Evolutionary conservation across 371 early-diverging fungal species (phyloP).

Genomic region (Mortierella sp.): DNA sequence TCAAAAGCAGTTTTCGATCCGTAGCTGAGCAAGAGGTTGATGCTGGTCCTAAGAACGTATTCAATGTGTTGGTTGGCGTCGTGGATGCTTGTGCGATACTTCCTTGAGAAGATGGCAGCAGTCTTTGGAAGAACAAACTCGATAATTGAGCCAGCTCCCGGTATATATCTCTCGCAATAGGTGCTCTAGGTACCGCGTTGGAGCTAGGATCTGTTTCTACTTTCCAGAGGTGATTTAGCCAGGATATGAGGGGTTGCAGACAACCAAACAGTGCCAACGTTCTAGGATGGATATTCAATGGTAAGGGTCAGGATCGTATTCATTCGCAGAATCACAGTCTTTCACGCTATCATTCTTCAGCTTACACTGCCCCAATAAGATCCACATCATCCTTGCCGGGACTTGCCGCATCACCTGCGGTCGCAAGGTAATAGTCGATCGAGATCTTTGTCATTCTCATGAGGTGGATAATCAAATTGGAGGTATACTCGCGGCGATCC

Average conservation of each 20-base stretch:
- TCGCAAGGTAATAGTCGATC: slow-evolving; percentile 29
- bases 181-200: slow-evolving; percentile 9
- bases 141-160: slow-evolving; percentile 37
- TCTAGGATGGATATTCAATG: slow-evolving; percentile 12
- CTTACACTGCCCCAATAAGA: slow-evolving; percentile 46
- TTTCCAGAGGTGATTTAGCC: slow-evolving; percentile 47
- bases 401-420: slow-evolving; percentile 21
- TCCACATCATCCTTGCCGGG: slow-evolving; percentile 39
- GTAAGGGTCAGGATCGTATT: neutral
- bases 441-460: slow-evolving; percentile 43
- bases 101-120: slow-evolving; percentile 24
- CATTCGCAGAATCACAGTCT: neutral
- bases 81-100: slow-evolving; percentile 10
- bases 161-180: slow-evolving; percentile 47
- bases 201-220: slow-evolving; percentile 21
- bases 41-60: slow-evolving; percentile 43
- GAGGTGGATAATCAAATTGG: slow-evolving; percentile 33
- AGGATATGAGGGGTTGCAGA: slow-evolving; percentile 36
- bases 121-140: slow-evolving; percentile 18
- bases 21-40: slow-evolving; percentile 31
- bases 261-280: slow-evolving; percentile 52
- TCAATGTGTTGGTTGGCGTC: slow-evolving; percentile 4
- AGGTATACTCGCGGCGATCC: slow-evolving; percentile 36
- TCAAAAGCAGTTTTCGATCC: slow-evolving; percentile 37
- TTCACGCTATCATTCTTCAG: neutral